Evolutionary conservation across 1,284 basidiomycete genomes (phyloP).

Genomic region (Pulveroboletus sp.): DNA sequence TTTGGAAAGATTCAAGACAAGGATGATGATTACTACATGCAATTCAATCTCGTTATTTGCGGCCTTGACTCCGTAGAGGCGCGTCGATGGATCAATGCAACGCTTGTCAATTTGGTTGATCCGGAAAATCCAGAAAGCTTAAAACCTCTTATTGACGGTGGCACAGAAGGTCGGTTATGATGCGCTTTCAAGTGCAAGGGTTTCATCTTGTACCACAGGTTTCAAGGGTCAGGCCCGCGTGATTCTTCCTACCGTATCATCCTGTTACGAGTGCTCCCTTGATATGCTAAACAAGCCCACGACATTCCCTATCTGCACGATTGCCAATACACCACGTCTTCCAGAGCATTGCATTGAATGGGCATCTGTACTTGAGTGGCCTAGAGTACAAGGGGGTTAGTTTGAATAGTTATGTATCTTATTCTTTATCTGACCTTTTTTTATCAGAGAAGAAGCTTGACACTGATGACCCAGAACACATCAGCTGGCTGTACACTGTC

Average conservation of each 20-base stretch:
- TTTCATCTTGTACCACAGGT: slow-evolving; percentile 49
- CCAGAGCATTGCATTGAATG: slow-evolving; percentile 99
- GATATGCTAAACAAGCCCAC: slow-evolving; percentile 99
- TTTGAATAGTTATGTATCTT: neutral
- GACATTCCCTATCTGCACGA: slow-evolving; percentile 97
- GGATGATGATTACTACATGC: slow-evolving; percentile 92
- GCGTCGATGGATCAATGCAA: slow-evolving; percentile 98
- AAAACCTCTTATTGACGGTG: slow-evolving; percentile 99
- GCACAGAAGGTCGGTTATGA: slow-evolving; percentile 81
- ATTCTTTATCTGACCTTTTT: slow-evolving; percentile 7
- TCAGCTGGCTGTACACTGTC: slow-evolving; percentile 87
- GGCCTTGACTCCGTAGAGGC: slow-evolving; percentile 98
- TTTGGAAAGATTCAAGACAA: slow-evolving; percentile 99
- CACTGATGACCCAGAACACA: slow-evolving; percentile 96
- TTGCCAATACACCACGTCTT: slow-evolving; percentile 96
- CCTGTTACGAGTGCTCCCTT: slow-evolving; percentile 98
- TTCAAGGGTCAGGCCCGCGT: slow-evolving; percentile 99
- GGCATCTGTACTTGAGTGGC: slow-evolving; percentile 99
- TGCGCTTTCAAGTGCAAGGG: neutral
- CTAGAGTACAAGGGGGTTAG: slow-evolving; percentile 82
- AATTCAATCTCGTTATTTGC: slow-evolving; percentile 96
- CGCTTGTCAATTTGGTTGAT: slow-evolving; percentile 92
- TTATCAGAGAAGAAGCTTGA: slow-evolving; percentile 87
- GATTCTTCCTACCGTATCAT: slow-evolving; percentile 93
- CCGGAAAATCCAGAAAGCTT: slow-evolving; percentile 87